These are phyloP conservation scores for Arabidopsis arenosa DNA, from an alignment of 345 rosid genomes.

Conservation along the genomic window DNA sequence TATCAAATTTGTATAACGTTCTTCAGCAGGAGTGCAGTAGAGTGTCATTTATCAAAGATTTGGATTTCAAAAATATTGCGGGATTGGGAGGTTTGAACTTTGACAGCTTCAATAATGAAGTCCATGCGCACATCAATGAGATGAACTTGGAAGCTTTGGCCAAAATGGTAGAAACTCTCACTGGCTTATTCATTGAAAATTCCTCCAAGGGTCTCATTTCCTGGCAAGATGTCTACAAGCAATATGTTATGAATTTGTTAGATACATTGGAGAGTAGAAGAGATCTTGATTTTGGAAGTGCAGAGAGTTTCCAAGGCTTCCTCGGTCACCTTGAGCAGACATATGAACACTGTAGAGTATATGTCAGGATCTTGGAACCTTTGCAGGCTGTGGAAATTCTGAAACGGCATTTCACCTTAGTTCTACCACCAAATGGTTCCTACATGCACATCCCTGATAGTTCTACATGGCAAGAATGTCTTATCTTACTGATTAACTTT, in stretches of 20 bases:
- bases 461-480: slow-evolving; percentile 92
- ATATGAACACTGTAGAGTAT: slow-evolving; percentile 58
- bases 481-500: slow-evolving; percentile 78
- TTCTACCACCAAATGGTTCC: slow-evolving; percentile 54
- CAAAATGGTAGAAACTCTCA: slow-evolving; percentile 68
- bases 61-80: slow-evolving; percentile 84
- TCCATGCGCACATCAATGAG: slow-evolving; percentile 63
- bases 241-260: slow-evolving; percentile 60
- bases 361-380: slow-evolving; percentile 68
- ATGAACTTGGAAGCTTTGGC: slow-evolving; percentile 80
- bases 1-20: slow-evolving; percentile 59
- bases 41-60: slow-evolving; percentile 75
- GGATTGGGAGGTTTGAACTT: slow-evolving; percentile 69
- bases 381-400: slow-evolving; percentile 66
- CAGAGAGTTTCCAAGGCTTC: slow-evolving; percentile 72
- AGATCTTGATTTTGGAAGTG: slow-evolving; percentile 56
- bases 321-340: slow-evolving; percentile 69
- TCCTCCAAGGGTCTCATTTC: slow-evolving; percentile 61
- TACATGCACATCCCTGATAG: slow-evolving; percentile 67
- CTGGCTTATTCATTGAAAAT: slow-evolving; percentile 49
- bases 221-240: slow-evolving; percentile 77
- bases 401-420: slow-evolving; percentile 60
- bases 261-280: slow-evolving; percentile 55
- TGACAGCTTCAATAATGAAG: slow-evolving; percentile 65
- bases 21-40: slow-evolving; percentile 78